Base-by-base conservation (phyloP, 106 monocot species). In the Dendrobium chrysotoxum region DNA sequence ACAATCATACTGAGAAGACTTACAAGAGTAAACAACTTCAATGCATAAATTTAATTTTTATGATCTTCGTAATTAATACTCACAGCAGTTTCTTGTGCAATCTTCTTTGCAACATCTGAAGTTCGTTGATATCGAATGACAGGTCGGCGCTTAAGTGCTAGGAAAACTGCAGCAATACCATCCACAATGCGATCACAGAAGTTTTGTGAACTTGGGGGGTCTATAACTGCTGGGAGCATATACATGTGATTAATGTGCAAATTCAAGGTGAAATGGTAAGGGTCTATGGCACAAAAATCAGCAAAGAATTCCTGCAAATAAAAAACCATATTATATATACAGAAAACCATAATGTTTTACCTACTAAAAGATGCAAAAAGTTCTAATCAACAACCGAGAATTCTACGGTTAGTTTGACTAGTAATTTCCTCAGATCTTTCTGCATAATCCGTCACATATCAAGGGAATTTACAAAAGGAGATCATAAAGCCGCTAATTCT, bases 181-280 rank as follows among this genome's bases (percentile, higher is more conserved):
- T 99, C 99, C 91, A 95, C 95, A 67, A 81, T 85, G 65, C 95
- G 91, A 84, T 99, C 99, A 87, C 99, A 99, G 80, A 95, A 99
- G 65, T 78, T 91, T 82, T 99, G 99, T 72, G 82, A 80, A 80
- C 87, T 83, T 82, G 87, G 89, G 80, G 99, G 99, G 46, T 99
- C 99, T 11, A 88, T 79, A 67, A 95, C 95, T 15, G 95, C 81
- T 64, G 99, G 95, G 40, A 99, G 90, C 99, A 99, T 95, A 88
- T 93, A 99, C 42, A 99, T 86, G 78, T 99, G 93, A 85, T 95
- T 99, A 46, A 79, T 86, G 28, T 75, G 76, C 83, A 95, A 82
- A 83, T 99, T 99, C 75, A 99, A 76, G 53, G 95, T 88, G 85
- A 99, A 99, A 85, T 99, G 95, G 70, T 88, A 86, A 82, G 93